Evolutionary conservation across 768 basidiomycete genomes (phyloP).

Genomic region (Coprinopsis cinerea): DNA sequence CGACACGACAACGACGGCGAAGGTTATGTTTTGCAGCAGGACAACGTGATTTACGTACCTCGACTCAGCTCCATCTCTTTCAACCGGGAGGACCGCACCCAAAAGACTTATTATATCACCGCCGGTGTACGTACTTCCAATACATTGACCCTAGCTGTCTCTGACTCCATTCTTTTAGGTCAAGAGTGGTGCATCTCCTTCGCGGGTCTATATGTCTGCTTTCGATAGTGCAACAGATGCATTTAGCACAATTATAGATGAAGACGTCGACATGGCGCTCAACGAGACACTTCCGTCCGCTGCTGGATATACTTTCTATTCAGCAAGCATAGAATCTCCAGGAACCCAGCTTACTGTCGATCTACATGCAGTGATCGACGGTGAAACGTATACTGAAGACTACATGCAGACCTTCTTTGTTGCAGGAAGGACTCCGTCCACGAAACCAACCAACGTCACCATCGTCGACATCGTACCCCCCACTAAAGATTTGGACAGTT

Average conservation of each 20-base stretch:
- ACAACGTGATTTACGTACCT: slow-evolving; percentile 29
- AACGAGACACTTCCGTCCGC: slow-evolving; percentile 10
- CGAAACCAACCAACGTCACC: slow-evolving; percentile 9
- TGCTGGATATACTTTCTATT: slow-evolving; percentile 13
- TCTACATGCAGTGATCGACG: slow-evolving; percentile 11
- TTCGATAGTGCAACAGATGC: slow-evolving; percentile 13
- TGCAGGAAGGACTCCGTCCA: slow-evolving; percentile 10
- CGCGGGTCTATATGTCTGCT: slow-evolving; percentile 13
- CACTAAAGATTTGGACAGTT: background rate
- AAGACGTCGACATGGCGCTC: slow-evolving; percentile 6
- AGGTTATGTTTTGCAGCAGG: slow-evolving; percentile 28
- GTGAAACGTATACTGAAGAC: slow-evolving; percentile 9
- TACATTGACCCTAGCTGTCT: background rate
- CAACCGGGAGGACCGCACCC: background rate
- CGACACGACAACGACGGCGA: slow-evolving; percentile 29
- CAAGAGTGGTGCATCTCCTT: slow-evolving; percentile 6
- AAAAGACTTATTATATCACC: slow-evolving; percentile 9
- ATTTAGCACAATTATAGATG: slow-evolving; percentile 5
- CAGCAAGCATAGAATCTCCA: slow-evolving; percentile 6
- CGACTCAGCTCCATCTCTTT: slow-evolving; percentile 18
- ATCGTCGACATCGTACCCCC: background rate
- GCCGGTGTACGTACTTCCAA: slow-evolving; percentile 10
- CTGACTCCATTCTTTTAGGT: slow-evolving; percentile 6
- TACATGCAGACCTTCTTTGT: slow-evolving; percentile 15
- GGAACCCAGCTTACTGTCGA: slow-evolving; percentile 15